Conservation (phyloP, 2,329 filamentous ascomycete genomes). For the Talaromyces sp. region DNA sequence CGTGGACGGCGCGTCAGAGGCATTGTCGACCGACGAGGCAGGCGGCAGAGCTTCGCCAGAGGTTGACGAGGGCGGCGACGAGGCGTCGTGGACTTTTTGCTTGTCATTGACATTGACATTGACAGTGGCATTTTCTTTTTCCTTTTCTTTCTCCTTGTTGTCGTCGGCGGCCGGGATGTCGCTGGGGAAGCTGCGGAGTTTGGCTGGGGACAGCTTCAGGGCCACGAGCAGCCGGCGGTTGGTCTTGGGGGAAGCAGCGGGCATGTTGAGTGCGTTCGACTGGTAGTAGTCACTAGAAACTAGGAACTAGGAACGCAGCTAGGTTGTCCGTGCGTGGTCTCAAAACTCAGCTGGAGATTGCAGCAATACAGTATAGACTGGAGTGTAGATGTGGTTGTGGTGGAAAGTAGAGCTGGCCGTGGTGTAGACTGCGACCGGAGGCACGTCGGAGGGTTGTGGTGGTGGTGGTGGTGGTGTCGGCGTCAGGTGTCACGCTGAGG, state of each 20-base stretch:
- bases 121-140: background rate
- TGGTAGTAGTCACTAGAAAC: too few relatives aligned
- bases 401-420: constrained; percentile 19
- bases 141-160: background rate
- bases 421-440: constrained; percentile 25
- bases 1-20: constrained; percentile 35
- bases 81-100: constrained; percentile 15
- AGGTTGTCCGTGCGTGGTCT: too few relatives aligned
- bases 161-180: constrained; percentile 16
- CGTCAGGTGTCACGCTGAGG: constrained; percentile 2
- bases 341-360: background rate
- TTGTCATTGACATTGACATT: constrained; percentile 5
- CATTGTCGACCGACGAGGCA: constrained; percentile 36
- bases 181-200: constrained; percentile 31
- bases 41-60: constrained; percentile 29
- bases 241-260: constrained; percentile 21
- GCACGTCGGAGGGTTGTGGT: constrained; percentile 17
- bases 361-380: background rate
- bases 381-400: background rate
- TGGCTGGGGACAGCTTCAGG: constrained; percentile 34
- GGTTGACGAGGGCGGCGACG: constrained; percentile 29
- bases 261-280: constrained; percentile 10
- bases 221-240: constrained; percentile 34
- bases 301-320: too few relatives aligned
- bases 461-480: constrained; percentile 26